Evolutionary conservation across 2,329 filamentous ascomycete species (phyloP).

Genomic region (Blastomyces silverae): DNA sequence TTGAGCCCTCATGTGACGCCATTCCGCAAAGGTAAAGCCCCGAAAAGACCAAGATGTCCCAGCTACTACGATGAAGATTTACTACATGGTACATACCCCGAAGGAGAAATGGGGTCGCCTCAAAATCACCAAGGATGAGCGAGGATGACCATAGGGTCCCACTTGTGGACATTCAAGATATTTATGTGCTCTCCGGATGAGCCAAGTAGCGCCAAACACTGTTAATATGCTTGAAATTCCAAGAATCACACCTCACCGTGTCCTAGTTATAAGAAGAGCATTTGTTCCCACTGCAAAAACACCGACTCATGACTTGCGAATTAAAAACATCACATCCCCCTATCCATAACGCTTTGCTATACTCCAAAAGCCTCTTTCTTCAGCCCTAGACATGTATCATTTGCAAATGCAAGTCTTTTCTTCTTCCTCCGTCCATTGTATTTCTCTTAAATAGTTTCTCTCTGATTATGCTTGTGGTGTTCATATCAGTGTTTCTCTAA

Average conservation of each 20-base stretch:
- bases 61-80: constrained; percentile 21
- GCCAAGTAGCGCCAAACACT: not conserved
- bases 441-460: not conserved
- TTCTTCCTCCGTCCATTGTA: not conserved
- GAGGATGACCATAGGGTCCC: not conserved
- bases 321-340: not conserved
- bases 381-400: not conserved
- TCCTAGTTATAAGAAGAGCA: not conserved
- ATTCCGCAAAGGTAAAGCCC: constrained; percentile 18
- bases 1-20: constrained; percentile 19
- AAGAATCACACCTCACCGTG: not conserved
- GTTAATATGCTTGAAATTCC: not conserved
- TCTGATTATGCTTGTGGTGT: not conserved
- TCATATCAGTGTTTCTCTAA: not conserved
- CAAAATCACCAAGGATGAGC: not conserved
- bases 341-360: no score
- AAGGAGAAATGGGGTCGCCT: not conserved
- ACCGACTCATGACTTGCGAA: not conserved
- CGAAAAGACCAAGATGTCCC: constrained; percentile 15
- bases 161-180: not conserved
- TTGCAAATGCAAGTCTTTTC: not conserved
- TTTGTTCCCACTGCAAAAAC: not conserved
- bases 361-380: not conserved
- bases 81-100: not conserved
- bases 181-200: no score